Base-by-base conservation (phyloP, 1,284 basidiomycete genomes). In the Ceraceosorus bombacis region DNA sequence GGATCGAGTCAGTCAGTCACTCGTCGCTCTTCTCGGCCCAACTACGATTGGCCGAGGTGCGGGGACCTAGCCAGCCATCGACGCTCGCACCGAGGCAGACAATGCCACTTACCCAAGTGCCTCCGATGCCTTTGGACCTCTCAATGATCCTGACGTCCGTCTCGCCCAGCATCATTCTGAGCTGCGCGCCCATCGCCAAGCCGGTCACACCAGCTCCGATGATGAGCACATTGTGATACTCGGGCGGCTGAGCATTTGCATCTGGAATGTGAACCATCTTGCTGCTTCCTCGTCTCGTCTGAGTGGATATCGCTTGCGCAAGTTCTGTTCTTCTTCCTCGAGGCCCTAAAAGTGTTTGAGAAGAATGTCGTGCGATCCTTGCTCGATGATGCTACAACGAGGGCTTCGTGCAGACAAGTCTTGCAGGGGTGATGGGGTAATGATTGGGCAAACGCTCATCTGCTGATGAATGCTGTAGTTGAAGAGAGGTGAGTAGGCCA, bases 151-250 rank as follows among this genome's bases (percentile, higher is more conserved):
- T 17, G 8, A 56, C 48, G 15, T 56, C 55, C 8, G 48, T 56
- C 51, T 56, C 55, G 38, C 43, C 48, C 5, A 49, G 36, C 55
- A 67, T 68, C 41, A 59, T 59, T 54, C 73, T 69, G 49, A 76
- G 67, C 52, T 72, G 73, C 54, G 66, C 68, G 0, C 72, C 70
- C 56, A 74, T 63, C 41, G 65, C 63, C 12, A 75, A 67, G 41
- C 73, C 72, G 13, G 65, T 69, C 52, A 75, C 60, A n/a, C 74
- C 73, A 49, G 65, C 69, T 49, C 74, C 74, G 17, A 76, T 60
- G 48, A 72, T 71, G 37, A 75, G 53, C 13, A 73, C 68, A 38
- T 76, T 69, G 64, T 74, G 71, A 52, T 65, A 76, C 53, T 73
- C 68, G 6, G 72, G 67, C 43, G 43, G 10, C 43, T 46, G 43